Base-by-base conservation (phyloP, 345 rosid species). In the Combretum micranthum region DNA sequence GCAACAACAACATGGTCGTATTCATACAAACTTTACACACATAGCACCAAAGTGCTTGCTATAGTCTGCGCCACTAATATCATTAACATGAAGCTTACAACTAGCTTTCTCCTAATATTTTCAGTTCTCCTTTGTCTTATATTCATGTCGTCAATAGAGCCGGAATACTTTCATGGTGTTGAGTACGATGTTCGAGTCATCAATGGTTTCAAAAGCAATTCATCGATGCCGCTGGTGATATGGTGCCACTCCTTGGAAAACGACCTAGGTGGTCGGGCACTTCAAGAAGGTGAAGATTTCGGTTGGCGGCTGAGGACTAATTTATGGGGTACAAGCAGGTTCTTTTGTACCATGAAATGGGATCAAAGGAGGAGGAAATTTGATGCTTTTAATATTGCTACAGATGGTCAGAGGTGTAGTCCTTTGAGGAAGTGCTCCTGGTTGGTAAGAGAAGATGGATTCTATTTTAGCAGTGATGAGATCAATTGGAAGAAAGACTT, bases 231-330 rank as follows among this genome's bases (percentile, higher is more conserved):
- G 12, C 67, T 91, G 19, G 88, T 91, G 59, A 84, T 91, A 20
- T 91, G 98, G 98, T 91, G 98, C 75, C 66, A 77, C 9, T 82
- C 69, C 20, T 12, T 85, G 15, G 76, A 66, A 19, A 69, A 66
- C 21, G 96, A 91, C 48, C 72, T 91, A 5, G 98, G 98, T n/a
- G 90, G 98, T 25, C 88, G 96, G 2, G 96, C 98, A 4, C 88
- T 91, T 23, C 96, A 91, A 66, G 96, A 85, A 58, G 95, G 98
- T 10, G 98, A 91, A 3, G 95, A 85, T 55, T 88, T 75, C 60
- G 64, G 83, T n/a, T 91, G 98, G 98, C 81, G 76, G 6, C 70
- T 69, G 13, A 73, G 42, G 62, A 63, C 49, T 17, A 45, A 16
- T 49, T 85, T 12, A 80, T 85, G 87, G 55, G 56, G 42, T 42